A percentile compares a stretch with the other conserved stretches of the same genome.
Evolutionary conservation across 305 asterid species (phyloP).

Genomic region (Nicotiana rustica): DNA sequence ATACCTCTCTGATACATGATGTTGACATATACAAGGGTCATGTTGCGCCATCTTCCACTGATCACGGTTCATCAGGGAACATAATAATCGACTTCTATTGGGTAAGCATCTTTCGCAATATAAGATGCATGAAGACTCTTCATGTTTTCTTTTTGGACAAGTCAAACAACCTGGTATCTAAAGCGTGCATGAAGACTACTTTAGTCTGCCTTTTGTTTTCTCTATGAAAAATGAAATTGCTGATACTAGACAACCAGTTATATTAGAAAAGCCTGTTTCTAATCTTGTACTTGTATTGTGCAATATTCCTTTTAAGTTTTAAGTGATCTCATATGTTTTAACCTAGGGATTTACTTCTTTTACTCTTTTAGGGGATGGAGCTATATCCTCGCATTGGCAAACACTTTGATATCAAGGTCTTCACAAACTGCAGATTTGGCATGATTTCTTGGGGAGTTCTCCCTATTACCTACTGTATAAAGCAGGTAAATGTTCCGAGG

Average conservation of each 20-base stretch:
- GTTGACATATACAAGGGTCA: constrained; percentile 65
- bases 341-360: constrained; percentile 20
- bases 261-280: background rate
- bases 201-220: background rate
- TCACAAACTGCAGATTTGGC: constrained; percentile 96
- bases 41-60: constrained; percentile 84
- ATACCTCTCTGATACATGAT: constrained; percentile 47
- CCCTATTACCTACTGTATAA: constrained; percentile 90
- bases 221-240: constrained; percentile 11
- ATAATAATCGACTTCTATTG: constrained; percentile 88
- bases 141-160: background rate
- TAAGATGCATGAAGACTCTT: constrained; percentile 28
- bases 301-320: background rate
- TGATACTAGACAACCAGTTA: background rate
- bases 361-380: constrained; percentile 85
- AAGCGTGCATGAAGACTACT: constrained; percentile 5
- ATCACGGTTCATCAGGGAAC: constrained; percentile 91
- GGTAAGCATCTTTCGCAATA: constrained; percentile 58
- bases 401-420: constrained; percentile 92
- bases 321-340: constrained; percentile 13
- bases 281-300: background rate
- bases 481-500: constrained; percentile 65
- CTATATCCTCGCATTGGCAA: constrained; percentile 95
- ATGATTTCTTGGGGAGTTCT: constrained; percentile 99
- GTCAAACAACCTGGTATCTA: background rate